A percentile compares a stretch with the other conserved stretches of the same genome.
Evolutionary conservation across 805 yeast genomes (phyloP).

Genomic region (Candida insectalens): DNA sequence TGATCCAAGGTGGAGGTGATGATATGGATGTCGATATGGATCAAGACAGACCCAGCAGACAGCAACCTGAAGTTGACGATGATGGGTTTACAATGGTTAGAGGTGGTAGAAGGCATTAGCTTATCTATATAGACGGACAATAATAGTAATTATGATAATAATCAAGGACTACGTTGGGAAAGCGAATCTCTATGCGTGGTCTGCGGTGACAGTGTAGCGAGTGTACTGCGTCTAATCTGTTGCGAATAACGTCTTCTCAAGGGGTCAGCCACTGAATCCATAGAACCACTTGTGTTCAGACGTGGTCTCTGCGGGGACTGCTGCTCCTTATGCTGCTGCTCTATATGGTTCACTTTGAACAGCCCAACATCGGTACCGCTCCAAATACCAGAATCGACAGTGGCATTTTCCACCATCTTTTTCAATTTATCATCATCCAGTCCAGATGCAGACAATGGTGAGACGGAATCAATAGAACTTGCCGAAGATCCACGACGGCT

Average conservation of each 20-base stretch:
- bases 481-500: conserved; percentile 12
- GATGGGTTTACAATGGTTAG: conserved; percentile 91
- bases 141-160: too few species aligned
- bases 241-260: not conserved
- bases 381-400: conserved; percentile 30
- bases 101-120: conserved; percentile 16
- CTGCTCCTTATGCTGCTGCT: too few species aligned
- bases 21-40: conserved; percentile 25
- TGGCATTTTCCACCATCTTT: conserved; percentile 6
- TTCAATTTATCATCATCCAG: conserved; percentile 4
- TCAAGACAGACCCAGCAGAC: conserved; percentile 4
- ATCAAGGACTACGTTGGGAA: conserved; percentile 3
- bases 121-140: not conserved
- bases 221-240: not conserved
- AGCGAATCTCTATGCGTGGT: conserved; percentile 15
- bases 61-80: conserved; percentile 74
- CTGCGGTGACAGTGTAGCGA: not conserved
- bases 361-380: conserved; percentile 32
- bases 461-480: not conserved
- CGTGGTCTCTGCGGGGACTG: too few species aligned
- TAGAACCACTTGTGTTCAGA: too few species aligned
- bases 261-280: not conserved
- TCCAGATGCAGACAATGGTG: conserved; percentile 11
- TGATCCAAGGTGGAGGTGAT: conserved; percentile 27
- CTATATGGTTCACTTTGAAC: conserved; percentile 26